Conservation (phyloP, 257 asterid species). For the Lycium barbarum region DNA sequence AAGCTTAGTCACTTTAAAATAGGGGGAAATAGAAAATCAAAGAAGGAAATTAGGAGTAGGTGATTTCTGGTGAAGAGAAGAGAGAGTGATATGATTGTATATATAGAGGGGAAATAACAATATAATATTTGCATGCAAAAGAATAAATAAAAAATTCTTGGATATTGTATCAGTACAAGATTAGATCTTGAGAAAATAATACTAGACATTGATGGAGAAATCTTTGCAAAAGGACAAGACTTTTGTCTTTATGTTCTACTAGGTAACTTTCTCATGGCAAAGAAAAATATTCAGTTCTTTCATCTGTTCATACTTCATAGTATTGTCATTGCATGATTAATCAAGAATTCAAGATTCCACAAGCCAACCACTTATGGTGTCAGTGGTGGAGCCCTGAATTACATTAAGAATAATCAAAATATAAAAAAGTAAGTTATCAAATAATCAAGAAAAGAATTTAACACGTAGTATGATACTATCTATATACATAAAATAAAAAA, state of each 20-base stretch:
- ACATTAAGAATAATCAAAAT: no score
- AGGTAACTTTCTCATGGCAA: neutral
- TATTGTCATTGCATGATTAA: neutral
- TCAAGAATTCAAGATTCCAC: no score
- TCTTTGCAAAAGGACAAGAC: neutral
- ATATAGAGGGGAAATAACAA: neutral
- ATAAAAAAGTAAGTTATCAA: no score
- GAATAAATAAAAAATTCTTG: neutral
- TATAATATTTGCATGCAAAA: conserved; percentile 14
- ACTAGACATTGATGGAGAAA: neutral
- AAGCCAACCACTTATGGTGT: no score
- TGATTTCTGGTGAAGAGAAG: conserved; percentile 10
- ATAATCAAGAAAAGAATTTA: no score
- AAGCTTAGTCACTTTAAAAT: conserved; percentile 39
- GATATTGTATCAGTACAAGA: neutral
- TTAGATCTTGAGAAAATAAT: neutral
- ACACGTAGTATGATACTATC: no score
- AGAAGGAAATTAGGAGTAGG: neutral
- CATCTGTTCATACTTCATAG: neutral
- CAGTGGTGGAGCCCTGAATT: no score
- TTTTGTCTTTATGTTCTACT: neutral
- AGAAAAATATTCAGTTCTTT: neutral
- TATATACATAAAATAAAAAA: no score
- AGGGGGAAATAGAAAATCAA: neutral
- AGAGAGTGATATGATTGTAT: neutral